Base-by-base conservation (phyloP, 2,329 filamentous ascomycete species). In the Ophiostoma ulmi region DNA sequence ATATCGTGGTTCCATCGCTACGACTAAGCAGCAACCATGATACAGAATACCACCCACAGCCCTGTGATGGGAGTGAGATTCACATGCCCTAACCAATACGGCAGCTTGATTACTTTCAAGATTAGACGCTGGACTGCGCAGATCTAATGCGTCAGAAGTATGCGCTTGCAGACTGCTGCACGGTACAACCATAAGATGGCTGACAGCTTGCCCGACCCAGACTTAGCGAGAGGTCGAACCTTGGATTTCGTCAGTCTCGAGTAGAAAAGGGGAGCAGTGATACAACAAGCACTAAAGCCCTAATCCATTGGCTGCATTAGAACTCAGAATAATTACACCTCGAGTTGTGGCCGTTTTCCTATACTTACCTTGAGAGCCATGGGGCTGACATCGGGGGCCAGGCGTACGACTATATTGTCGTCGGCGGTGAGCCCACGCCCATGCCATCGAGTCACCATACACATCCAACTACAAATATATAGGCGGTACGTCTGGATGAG, bases 401-500 rank as follows among this genome's bases (percentile, higher is more conserved):
- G 67, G 74, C 73, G 5, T 84, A 80, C 75, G 82, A 84, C 77
- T 83, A 81, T 75, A 75, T 84, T 73, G 79, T 84, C 70, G 80
- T 83, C 14, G 82, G 83, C 67, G 78, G 76, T 77, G 55, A 71
- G 73, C 22, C 10, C 31, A 48, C 6, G 5, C 7, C 35, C 13
- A n/a, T 22, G 22, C 26, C 35, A 36, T 69, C 58, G 4, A 1
- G 14, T 65, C 7, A 26, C 26, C 20, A 20, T 35, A 44, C 13
- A 8, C 14, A 11, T 10, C 26, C 8, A 26, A 44, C 64, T 17
- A 6, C 14, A 44, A 2, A 13, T 36, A 20, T 17, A 11, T 64
- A 77, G 81, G 82, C 58, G 83, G 83, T 31, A 84, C 83, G 2
- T 81, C 82, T 39, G 83, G 82, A 38, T 83, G 82, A 75, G 81